Percentiles rank a stretch among this genome's conserved stretches.
Evolutionary conservation across 2,329 filamentous ascomycete species (phyloP).

Genomic region (Diaporthe sp.): DNA sequence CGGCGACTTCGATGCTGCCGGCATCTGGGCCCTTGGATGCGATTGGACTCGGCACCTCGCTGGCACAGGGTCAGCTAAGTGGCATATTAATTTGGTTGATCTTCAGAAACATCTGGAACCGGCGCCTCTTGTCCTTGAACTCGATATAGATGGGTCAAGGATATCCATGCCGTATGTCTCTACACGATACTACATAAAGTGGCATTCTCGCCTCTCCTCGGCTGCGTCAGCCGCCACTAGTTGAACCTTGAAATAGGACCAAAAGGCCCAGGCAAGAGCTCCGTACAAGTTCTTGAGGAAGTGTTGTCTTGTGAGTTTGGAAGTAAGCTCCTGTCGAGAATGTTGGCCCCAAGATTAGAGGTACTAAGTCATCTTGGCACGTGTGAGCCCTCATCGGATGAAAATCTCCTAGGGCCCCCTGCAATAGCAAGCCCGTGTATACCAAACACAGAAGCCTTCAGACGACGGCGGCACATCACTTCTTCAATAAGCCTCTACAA

Average conservation of each 20-base stretch:
- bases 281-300: not conserved
- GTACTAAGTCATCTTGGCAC: too few species aligned
- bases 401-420: not conserved
- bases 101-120: not conserved
- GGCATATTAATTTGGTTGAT: not conserved
- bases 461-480: not conserved
- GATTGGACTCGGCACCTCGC: not conserved
- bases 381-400: too few species aligned
- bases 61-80: not conserved
- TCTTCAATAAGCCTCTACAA: not conserved
- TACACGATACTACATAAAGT: not conserved
- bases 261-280: not conserved
- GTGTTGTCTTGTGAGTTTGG: too few species aligned
- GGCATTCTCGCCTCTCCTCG: not conserved
- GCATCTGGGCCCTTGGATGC: not conserved
- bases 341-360: too few species aligned
- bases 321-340: not conserved
- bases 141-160: not conserved
- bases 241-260: not conserved
- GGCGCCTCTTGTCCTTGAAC: not conserved
- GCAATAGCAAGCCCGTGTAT: not conserved
- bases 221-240: constrained; percentile 9
- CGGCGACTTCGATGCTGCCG: not conserved
- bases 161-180: not conserved
- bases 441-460: not conserved